Conservation (phyloP, 345 rosid genomes). For the Camelina neglecta region DNA sequence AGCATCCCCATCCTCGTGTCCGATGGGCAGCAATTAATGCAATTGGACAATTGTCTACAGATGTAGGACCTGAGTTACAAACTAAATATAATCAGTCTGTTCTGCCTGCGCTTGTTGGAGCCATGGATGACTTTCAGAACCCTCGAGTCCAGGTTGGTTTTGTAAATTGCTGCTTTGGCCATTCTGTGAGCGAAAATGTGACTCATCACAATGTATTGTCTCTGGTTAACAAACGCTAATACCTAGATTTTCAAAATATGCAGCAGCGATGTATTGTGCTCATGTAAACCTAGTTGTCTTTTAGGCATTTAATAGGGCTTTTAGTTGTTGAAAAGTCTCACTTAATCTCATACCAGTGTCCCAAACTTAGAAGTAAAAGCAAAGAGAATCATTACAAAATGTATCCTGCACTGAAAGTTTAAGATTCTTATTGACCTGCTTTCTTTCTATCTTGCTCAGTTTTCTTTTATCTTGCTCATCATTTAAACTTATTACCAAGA, state of each 20-base stretch:
- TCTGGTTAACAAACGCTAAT: background rate
- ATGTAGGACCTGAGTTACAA: slow-evolving; percentile 80
- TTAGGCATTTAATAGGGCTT: slow-evolving; percentile 2
- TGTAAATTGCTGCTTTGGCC: slow-evolving; percentile 8
- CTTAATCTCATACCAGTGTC: background rate
- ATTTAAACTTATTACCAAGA: background rate
- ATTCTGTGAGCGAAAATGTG: slow-evolving; percentile 7
- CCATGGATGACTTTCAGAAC: slow-evolving; percentile 76
- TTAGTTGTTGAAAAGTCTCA: background rate
- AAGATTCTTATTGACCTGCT: slow-evolving; percentile 14
- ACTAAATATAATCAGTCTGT: slow-evolving; percentile 61
- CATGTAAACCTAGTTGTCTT: background rate
- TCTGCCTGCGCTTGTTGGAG: slow-evolving; percentile 64
- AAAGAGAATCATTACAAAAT: background rate
- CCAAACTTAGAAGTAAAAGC: background rate
- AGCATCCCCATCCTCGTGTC: slow-evolving; percentile 71
- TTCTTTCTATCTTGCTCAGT: background rate
- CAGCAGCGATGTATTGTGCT: background rate
- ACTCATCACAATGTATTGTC: background rate
- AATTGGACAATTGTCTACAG: slow-evolving; percentile 73
- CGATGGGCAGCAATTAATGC: slow-evolving; percentile 86
- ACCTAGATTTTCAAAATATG: background rate
- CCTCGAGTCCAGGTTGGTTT: slow-evolving; percentile 80
- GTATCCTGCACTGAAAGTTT: background rate
- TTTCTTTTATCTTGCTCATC: too few relatives aligned